Evolutionary conservation across 805 yeast species (phyloP).

Genomic region (Nakazawaea sp.): DNA sequence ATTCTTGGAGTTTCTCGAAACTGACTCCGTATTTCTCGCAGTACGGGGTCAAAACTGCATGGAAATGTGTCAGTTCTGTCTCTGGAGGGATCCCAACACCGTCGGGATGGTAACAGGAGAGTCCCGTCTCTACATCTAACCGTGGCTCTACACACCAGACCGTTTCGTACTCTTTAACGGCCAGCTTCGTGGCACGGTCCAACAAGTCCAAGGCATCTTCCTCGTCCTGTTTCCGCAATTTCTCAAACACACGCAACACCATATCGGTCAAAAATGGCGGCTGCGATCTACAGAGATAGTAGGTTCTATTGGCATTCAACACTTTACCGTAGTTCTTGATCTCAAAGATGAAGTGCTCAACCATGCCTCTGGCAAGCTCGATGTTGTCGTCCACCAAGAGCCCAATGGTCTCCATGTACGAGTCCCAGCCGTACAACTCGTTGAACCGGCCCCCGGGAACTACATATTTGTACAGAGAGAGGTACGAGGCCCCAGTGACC

Average conservation of each 20-base stretch:
- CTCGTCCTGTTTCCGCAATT: slow-evolving; percentile 35
- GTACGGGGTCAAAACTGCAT: slow-evolving; percentile 60
- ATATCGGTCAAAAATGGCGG: slow-evolving; percentile 96
- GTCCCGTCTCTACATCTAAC: slow-evolving; percentile 62
- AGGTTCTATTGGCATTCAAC: slow-evolving; percentile 88
- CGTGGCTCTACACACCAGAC: slow-evolving; percentile 82
- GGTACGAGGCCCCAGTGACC: slow-evolving; percentile 36
- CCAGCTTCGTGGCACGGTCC: slow-evolving; percentile 60
- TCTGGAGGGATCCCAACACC: slow-evolving; percentile 97
- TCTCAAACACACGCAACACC: slow-evolving; percentile 64
- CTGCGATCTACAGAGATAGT: slow-evolving; percentile 87
- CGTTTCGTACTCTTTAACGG: slow-evolving; percentile 75
- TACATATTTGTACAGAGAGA: slow-evolving; percentile 74
- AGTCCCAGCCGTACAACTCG: slow-evolving; percentile 97
- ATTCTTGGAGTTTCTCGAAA: slow-evolving; percentile 56
- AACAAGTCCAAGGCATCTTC: slow-evolving; percentile 55
- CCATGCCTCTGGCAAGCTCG: slow-evolving; percentile 75
- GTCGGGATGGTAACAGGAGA: slow-evolving; percentile 85
- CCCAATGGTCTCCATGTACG: slow-evolving; percentile 87
- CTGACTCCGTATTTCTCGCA: slow-evolving; percentile 53
- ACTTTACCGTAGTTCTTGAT: slow-evolving; percentile 88
- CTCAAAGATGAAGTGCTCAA: slow-evolving; percentile 86
- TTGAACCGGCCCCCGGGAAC: slow-evolving; percentile 98
- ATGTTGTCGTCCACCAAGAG: slow-evolving; percentile 58
- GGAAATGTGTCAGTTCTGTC: slow-evolving; percentile 86